phyloP scores from a whole-genome alignment of 2,329 filamentous ascomycete species.

The Penicillium oxalicum region DNA sequence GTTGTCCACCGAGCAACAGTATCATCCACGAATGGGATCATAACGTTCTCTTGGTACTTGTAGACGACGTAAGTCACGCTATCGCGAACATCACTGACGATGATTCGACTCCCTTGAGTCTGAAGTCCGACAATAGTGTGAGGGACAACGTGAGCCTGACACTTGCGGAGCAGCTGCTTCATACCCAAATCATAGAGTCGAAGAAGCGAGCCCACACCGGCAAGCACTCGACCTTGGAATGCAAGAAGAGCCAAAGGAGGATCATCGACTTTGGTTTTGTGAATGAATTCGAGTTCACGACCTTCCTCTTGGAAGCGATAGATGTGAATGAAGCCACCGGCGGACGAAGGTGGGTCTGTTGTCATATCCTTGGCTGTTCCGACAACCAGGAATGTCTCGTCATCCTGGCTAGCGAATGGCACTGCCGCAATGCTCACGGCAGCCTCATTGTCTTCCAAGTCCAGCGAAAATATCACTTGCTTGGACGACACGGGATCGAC shows the following conservation, averaged over 20 bases:
- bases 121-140: conserved; percentile 84
- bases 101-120: conserved; percentile 82
- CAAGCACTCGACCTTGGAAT: conserved; percentile 84
- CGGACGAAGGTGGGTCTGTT: conserved; percentile 67
- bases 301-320: conserved; percentile 86
- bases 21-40: conserved; percentile 93
- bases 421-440: conserved; percentile 81
- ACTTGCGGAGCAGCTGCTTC: conserved; percentile 85
- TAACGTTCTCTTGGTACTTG: conserved; percentile 81
- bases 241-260: conserved; percentile 83
- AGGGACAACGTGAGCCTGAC: conserved; percentile 71
- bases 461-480: conserved; percentile 66
- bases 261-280: conserved; percentile 89
- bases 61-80: conserved; percentile 89
- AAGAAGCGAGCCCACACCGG: conserved; percentile 76
- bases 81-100: conserved; percentile 89
- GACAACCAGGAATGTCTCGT: conserved; percentile 86
- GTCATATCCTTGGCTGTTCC: conserved; percentile 89
- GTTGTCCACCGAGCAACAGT: conserved; percentile 85
- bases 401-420: conserved; percentile 79
- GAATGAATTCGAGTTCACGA: conserved; percentile 84
- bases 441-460: conserved; percentile 84
- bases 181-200: conserved; percentile 90
- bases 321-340: conserved; percentile 80
- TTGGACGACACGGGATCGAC: conserved; percentile 77